Base-by-base conservation (phyloP, 371 early-diverging fungal genomes). In the Mortierella sp. region DNA sequence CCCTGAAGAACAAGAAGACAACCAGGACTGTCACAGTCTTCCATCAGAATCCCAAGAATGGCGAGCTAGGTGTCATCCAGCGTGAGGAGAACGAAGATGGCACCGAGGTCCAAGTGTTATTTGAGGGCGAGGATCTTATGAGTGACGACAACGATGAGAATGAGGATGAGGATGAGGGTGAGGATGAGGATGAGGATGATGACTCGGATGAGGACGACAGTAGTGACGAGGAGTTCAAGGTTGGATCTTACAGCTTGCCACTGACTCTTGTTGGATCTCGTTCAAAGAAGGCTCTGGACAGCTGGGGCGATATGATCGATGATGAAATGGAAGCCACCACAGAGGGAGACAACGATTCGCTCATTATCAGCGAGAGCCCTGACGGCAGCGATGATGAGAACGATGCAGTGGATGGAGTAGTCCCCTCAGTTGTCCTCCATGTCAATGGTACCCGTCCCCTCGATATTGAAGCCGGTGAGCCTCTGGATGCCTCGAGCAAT, bases 401-500 rank as follows among this genome's bases (percentile, higher is more conserved):
- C 0, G 85, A 81, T 2, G 74, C 54, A 0, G 81, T 74, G 7
- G 74, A 71, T 9, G 65, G 52, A 44, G 74, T 74, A 13, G 73
- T 63, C 7, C 77, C 57, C 65, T 48, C 71, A 1, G 79, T 79
- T 8, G 77, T 79, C 26, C 80, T 79, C 14, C 77, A 76, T 44
- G 76, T 71, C 26, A 78, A 60, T 16, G 85, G 82, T 14, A 73
- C 65, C 19, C 81, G 82, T 34, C 82, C 85, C 6, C 70, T 85
- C 26, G 85, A 85, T 79, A 80, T 85, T 6, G 85, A 85, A 47
- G 77, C 79, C 75, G 79, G 79, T 47, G 77, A 85, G 2, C 63
- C 75, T 13, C 55, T 70, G 31, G 74, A 81, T 38, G 24, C 42
- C 24, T 68, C 68, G 24, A 68, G 68, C 42, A 42, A 68, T 68